Conservation (phyloP, 192 early-diverging fungal genomes). For the Backusella australiensis region DNA sequence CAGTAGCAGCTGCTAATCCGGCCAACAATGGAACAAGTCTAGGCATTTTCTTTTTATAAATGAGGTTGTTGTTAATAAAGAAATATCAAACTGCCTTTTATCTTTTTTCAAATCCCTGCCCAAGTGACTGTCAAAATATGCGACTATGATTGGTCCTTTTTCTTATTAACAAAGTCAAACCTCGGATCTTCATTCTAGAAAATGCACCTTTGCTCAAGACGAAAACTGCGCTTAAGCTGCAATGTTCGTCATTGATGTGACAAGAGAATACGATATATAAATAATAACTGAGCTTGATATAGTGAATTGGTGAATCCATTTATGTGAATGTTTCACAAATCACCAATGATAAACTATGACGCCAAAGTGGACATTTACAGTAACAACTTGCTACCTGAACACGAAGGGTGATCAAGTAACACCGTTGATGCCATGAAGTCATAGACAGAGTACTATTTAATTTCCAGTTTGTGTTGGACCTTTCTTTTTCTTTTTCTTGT, state of each 20-base stretch:
- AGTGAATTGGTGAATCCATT: not conserved
- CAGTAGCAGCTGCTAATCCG: conserved; percentile 7
- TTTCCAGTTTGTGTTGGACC: not conserved
- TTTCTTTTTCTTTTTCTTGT: not conserved
- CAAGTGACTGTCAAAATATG: not conserved
- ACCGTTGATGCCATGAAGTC: not conserved
- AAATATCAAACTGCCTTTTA: not conserved
- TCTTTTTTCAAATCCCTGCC: not conserved
- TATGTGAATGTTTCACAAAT: not conserved
- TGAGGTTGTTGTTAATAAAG: not conserved
- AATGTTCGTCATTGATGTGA: not conserved
- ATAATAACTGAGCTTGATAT: not conserved
- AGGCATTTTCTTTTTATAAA: conserved; percentile 9
- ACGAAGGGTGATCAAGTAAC: not conserved
- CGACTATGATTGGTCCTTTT: not conserved
- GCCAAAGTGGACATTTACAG: not conserved
- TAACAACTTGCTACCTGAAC: not conserved
- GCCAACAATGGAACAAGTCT: conserved; percentile 11
- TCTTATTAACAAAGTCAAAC: not conserved
- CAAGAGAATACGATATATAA: not conserved
- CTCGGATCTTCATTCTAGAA: not conserved
- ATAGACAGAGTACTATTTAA: not conserved
- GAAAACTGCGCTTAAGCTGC: not conserved
- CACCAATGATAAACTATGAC: not conserved
- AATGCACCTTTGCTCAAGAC: not conserved